Evolutionary conservation across 352 stramenopile genomes (phyloP).

Genomic region (Phytopythium vexans): DNA sequence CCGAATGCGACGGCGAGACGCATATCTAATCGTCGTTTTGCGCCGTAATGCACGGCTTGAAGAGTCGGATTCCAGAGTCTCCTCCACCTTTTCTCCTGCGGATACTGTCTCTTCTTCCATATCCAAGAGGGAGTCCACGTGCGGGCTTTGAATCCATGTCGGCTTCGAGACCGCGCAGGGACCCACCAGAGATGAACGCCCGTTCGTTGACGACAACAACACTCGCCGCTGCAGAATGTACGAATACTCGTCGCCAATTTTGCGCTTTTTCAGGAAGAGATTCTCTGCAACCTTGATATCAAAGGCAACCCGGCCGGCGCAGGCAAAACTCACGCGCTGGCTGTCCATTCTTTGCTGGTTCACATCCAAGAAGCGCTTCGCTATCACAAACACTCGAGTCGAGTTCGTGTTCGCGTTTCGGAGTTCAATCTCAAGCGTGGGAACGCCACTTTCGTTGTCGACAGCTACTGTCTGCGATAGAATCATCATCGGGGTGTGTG

Average conservation of each 20-base stretch:
- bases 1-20: not conserved
- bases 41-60: constrained; percentile 9
- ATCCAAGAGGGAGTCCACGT: constrained; percentile 35
- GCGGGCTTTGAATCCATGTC: constrained; percentile 50
- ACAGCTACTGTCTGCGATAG: constrained; percentile 19
- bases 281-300: constrained; percentile 18
- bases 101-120: constrained; percentile 44
- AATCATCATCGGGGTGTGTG: constrained; percentile 19
- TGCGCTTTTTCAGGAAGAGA: constrained; percentile 51
- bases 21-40: not conserved
- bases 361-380: constrained; percentile 34
- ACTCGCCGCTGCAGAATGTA: constrained; percentile 66
- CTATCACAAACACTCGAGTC: constrained; percentile 23
- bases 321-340: constrained; percentile 16
- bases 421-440: constrained; percentile 18
- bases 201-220: constrained; percentile 18
- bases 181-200: constrained; percentile 16
- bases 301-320: constrained; percentile 15
- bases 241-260: constrained; percentile 67
- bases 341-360: constrained; percentile 9
- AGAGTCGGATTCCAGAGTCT: constrained; percentile 18
- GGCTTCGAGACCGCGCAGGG: constrained; percentile 37
- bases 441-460: constrained; percentile 5
- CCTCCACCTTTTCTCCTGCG: constrained; percentile 30
- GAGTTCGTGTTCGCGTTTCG: constrained; percentile 18